phyloP scores from a whole-genome alignment of 1,284 basidiomycete species.

The Xerocomus minutiporus region DNA sequence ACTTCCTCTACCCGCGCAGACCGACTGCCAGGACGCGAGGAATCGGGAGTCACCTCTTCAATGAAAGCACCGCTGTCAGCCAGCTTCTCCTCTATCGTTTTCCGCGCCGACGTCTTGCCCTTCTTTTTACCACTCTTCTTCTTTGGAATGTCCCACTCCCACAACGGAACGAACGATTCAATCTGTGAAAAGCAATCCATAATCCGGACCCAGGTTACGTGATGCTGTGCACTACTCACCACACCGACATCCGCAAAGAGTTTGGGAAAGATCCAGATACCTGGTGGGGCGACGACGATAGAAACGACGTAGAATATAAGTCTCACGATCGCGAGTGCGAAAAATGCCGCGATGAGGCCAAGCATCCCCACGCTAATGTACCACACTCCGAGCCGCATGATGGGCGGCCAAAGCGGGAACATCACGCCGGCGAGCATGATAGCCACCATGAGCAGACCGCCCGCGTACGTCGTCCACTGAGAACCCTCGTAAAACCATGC shows the following conservation, averaged over 20 bases:
- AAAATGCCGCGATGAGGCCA: conserved; percentile 87
- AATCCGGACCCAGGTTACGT: conserved; percentile 2
- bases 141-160: conserved; percentile 96
- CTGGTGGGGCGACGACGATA: conserved; percentile 80
- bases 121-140: conserved; percentile 73
- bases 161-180: conserved; percentile 95
- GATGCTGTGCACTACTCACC: conserved; percentile 51
- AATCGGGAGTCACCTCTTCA: conserved; percentile 52
- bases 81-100: conserved; percentile 26
- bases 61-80: conserved; percentile 43
- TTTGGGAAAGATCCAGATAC: conserved; percentile 99
- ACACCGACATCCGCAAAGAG: conserved; percentile 98
- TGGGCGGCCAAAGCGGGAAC: conserved; percentile 97
- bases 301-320: conserved; percentile 94
- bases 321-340: conserved; percentile 87
- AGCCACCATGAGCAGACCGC: conserved; percentile 87
- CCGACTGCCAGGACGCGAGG: conserved; percentile 58
- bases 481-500: conserved; percentile 97
- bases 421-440: conserved; percentile 96
- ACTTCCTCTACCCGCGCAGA: conserved; percentile 57
- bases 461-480: conserved; percentile 91
- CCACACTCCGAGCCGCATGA: conserved; percentile 94
- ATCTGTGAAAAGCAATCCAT: conserved; percentile 51
- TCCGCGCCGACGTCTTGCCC: conserved; percentile 35
- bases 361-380: conserved; percentile 89